Base-by-base conservation (phyloP, 2,329 filamentous ascomycete species). In the Paraphoma chrysanthemicola region DNA sequence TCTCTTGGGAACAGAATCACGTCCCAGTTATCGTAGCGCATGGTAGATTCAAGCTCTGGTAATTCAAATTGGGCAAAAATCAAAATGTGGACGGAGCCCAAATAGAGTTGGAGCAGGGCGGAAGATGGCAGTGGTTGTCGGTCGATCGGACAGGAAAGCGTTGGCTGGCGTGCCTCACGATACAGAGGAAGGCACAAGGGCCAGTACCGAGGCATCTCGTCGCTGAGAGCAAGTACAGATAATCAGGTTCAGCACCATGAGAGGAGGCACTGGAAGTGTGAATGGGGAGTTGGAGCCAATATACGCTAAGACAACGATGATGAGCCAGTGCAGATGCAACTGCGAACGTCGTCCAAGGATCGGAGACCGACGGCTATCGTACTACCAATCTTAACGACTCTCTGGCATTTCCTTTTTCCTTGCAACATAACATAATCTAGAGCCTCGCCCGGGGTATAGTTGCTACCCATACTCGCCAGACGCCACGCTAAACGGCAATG, bases 11-110 rank as follows among this genome's bases (percentile, higher is more conserved):
- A 96, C 59, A 96, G 81, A 43, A 96, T 85, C 53, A 95, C 85
- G 69, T 96, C 92, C 92, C 92, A 96, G 69, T 92, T 88, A 66
- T 92, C 86, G 82, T 90, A 96, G 56, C 92, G 88, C 92, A 96
- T 96, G 60, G 67, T 82, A 76, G 67, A 55, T 59, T 44, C 51
- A 56, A 60, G 52, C 60, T 57, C 46, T 56, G 51, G 48, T 51
- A 17, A 59, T 54, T 53, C 49, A 44, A 55, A 52, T 59, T 23
- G 23, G 23, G 23, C 23, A 23, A 23, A 2, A 23, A 2, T 23
- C 23, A 23, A 23, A 23, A 23, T 23, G 23, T 23, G 23, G 5
- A n/a, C n/a, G n/a, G n/a, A n/a, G n/a, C n/a, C n/a, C n/a, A n/a
- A n/a, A n/a, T n/a, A n/a, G n/a, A n/a, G n/a, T n/a, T 5, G 5